Evolutionary conservation across 208 protist species (phyloP).

Genomic region (Trypanosoma platydactyli): DNA sequence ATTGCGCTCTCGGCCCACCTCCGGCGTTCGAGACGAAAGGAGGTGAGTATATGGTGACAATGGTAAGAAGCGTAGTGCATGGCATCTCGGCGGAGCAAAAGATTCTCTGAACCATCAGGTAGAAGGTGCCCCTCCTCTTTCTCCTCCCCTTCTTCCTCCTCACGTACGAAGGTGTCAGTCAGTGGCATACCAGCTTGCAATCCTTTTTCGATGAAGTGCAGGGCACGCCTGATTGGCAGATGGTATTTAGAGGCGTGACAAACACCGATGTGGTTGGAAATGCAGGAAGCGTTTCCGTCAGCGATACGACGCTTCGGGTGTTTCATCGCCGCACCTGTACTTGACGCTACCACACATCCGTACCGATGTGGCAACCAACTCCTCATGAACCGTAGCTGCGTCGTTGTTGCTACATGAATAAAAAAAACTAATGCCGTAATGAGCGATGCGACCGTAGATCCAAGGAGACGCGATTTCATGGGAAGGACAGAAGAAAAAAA

Average conservation of each 20-base stretch:
- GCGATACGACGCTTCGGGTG: neutral
- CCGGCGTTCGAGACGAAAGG: conserved; percentile 31
- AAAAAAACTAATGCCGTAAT: neutral
- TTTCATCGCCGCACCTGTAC: neutral
- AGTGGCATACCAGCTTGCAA: neutral
- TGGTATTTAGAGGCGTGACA: neutral
- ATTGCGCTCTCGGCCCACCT: conserved; percentile 3
- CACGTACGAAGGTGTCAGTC: neutral
- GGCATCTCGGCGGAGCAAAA: conserved; percentile 15
- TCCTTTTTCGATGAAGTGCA: conserved; percentile 21
- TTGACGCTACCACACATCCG: neutral
- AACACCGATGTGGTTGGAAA: neutral
- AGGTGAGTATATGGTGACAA: conserved; percentile 65
- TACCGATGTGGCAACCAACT: neutral
- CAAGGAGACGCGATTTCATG: neutral
- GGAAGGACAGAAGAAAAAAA: neutral
- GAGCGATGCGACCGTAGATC: neutral
- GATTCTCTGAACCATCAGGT: too few species aligned
- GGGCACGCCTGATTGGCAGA: conserved; percentile 22
- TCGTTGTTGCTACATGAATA: conserved; percentile 1
- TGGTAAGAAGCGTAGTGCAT: conserved; percentile 60
- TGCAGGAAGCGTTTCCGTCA: neutral
- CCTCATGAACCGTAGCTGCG: neutral
- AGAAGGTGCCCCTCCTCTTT: neutral
- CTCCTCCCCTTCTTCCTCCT: neutral